Evolutionary conservation across 2,329 filamentous ascomycete species (phyloP).

Genomic region (Tolypocladium tundrense): DNA sequence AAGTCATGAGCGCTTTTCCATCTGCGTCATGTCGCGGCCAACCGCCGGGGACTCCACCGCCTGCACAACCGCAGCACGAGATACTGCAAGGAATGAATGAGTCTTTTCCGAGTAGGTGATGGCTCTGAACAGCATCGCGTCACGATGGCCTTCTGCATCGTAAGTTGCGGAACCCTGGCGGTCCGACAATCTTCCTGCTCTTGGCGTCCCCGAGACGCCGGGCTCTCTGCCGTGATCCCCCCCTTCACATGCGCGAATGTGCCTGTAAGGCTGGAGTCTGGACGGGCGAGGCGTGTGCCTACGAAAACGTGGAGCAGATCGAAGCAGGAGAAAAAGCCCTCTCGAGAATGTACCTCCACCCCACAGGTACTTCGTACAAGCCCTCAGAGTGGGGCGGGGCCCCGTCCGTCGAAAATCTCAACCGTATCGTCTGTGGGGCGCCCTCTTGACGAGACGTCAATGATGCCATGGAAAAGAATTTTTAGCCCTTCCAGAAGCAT

Average conservation of each 20-base stretch:
- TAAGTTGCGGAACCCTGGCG: neutral
- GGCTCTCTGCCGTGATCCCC: neutral
- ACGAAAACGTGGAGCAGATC: constrained; percentile 14
- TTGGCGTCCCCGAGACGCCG: neutral
- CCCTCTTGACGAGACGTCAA: constrained; percentile 2
- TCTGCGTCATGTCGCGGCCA: neutral
- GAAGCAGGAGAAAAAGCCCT: neutral
- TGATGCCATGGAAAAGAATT: constrained; percentile 14
- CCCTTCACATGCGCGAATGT: neutral
- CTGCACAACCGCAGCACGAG: neutral
- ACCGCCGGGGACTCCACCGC: neutral
- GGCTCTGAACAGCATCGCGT: neutral
- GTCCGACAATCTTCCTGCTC: neutral
- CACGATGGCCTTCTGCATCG: neutral
- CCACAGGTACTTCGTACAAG: constrained; percentile 14
- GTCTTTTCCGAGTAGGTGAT: neutral
- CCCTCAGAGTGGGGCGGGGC: neutral
- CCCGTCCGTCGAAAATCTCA: neutral
- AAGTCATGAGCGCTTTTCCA: neutral
- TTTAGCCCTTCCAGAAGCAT: constrained; percentile 20
- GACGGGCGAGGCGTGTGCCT: constrained; percentile 12
- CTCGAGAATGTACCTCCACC: constrained; percentile 16
- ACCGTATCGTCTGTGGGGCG: neutral
- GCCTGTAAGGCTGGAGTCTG: constrained; percentile 3
- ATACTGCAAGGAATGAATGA: neutral